These are phyloP conservation scores for Anacardium occidentale DNA, from an alignment of 345 rosid species.

Conservation along the genomic window DNA sequence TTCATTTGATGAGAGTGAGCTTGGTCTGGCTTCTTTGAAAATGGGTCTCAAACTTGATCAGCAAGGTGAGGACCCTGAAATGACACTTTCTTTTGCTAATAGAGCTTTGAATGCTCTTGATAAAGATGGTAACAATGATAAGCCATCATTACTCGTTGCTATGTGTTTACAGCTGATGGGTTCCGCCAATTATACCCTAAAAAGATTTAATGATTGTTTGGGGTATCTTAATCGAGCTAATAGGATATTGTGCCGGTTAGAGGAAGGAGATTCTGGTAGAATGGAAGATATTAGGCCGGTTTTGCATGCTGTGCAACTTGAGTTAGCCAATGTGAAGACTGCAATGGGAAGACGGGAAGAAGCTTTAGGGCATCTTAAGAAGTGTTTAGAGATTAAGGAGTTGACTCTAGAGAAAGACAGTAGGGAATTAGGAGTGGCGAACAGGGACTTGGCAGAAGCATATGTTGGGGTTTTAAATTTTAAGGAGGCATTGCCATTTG, in stretches of 20 bases:
- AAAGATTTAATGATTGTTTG: constrained; percentile 74
- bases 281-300: constrained; percentile 65
- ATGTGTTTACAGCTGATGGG: constrained; percentile 84
- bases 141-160: constrained; percentile 55
- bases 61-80: constrained; percentile 78
- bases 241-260: constrained; percentile 58
- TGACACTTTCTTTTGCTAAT: constrained; percentile 55
- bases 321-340: constrained; percentile 76
- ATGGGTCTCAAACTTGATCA: constrained; percentile 84
- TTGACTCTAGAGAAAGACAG: constrained; percentile 66
- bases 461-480: constrained; percentile 83
- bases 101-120: constrained; percentile 70
- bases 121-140: constrained; percentile 28
- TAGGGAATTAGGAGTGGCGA: constrained; percentile 70
- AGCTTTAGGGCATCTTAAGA: constrained; percentile 69
- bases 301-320: constrained; percentile 72
- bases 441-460: constrained; percentile 77
- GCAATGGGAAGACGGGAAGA: constrained; percentile 95
- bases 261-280: constrained; percentile 41
- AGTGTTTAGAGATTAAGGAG: constrained; percentile 77
- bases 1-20: constrained; percentile 61
- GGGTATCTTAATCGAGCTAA: constrained; percentile 80
- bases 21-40: constrained; percentile 75
- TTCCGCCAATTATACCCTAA: constrained; percentile 60
- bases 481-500: constrained; percentile 73